These are phyloP conservation scores for Lentinula detonsa DNA, from an alignment of 768 basidiomycete species.

Conservation along the genomic window DNA sequence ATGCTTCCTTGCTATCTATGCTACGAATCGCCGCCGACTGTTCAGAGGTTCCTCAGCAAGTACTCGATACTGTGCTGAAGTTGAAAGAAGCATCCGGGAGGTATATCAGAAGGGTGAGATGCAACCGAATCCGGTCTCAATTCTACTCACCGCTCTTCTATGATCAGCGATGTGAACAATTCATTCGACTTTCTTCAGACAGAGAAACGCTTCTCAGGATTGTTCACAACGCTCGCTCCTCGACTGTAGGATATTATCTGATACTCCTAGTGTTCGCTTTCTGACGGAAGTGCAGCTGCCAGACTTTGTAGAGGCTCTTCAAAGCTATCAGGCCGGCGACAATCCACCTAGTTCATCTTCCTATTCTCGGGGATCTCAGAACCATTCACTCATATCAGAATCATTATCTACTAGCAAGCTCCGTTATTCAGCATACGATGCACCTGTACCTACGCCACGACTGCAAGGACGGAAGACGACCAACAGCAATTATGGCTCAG, in stretches of 20 bases:
- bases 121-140: neutral
- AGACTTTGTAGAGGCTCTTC: constrained; percentile 55
- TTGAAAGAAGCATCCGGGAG: constrained; percentile 39
- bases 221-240: constrained; percentile 40
- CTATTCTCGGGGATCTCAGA: constrained; percentile 7
- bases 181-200: constrained; percentile 42
- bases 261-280: neutral
- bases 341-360: constrained; percentile 5
- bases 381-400: neutral
- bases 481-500: constrained; percentile 14
- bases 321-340: constrained; percentile 19
- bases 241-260: constrained; percentile 41
- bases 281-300: constrained; percentile 47
- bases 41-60: constrained; percentile 42
- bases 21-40: constrained; percentile 58
- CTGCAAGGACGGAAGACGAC: constrained; percentile 28
- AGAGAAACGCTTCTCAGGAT: constrained; percentile 40
- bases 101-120: constrained; percentile 53
- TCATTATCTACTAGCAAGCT: constrained; percentile 38
- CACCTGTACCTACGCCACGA: constrained; percentile 47
- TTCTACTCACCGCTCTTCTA: neutral
- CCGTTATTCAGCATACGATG: constrained; percentile 66
- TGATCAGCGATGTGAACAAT: constrained; percentile 65
- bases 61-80: constrained; percentile 33
- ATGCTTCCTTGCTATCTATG: constrained; percentile 69